Evolutionary conservation across 2,329 filamentous ascomycete genomes (phyloP).

Genomic region (Stachybotrys echinatus): DNA sequence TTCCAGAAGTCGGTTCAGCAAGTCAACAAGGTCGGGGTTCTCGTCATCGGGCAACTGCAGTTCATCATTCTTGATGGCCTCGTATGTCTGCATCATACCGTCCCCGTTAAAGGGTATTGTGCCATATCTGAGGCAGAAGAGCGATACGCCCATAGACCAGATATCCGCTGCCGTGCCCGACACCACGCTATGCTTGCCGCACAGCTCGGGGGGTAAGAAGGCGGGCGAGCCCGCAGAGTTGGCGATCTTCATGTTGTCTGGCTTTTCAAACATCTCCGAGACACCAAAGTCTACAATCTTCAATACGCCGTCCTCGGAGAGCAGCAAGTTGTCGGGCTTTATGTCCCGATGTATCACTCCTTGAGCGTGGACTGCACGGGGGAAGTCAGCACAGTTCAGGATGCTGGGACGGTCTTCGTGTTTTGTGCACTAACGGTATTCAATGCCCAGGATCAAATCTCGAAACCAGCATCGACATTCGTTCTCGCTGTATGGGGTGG

Average conservation of each 20-base stretch:
- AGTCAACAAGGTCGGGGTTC: slow-evolving; percentile 64
- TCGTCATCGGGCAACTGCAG: slow-evolving; percentile 57
- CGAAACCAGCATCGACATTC: slow-evolving; percentile 88
- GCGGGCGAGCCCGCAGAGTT: slow-evolving; percentile 94
- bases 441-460: slow-evolving; percentile 89
- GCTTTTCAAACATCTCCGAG: slow-evolving; percentile 94
- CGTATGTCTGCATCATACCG: slow-evolving; percentile 80
- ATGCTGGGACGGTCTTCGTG: not conserved
- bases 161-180: slow-evolving; percentile 89
- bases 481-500: slow-evolving; percentile 77
- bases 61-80: slow-evolving; percentile 73
- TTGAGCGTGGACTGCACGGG: slow-evolving; percentile 71
- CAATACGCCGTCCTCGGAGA: slow-evolving; percentile 87
- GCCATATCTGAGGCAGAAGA: slow-evolving; percentile 90
- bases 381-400: slow-evolving; percentile 4
- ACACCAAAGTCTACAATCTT: slow-evolving; percentile 99
- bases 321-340: slow-evolving; percentile 91
- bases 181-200: slow-evolving; percentile 79
- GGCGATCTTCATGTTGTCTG: slow-evolving; percentile 77
- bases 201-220: slow-evolving; percentile 90
- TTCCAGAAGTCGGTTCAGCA: slow-evolving; percentile 70
- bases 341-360: slow-evolving; percentile 95
- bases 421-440: slow-evolving; percentile 65
- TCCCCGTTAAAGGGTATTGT: slow-evolving; percentile 78
- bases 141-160: slow-evolving; percentile 96